These are phyloP conservation scores for Candida insectalens DNA, from an alignment of 805 yeast genomes.

Conservation along the genomic window DNA sequence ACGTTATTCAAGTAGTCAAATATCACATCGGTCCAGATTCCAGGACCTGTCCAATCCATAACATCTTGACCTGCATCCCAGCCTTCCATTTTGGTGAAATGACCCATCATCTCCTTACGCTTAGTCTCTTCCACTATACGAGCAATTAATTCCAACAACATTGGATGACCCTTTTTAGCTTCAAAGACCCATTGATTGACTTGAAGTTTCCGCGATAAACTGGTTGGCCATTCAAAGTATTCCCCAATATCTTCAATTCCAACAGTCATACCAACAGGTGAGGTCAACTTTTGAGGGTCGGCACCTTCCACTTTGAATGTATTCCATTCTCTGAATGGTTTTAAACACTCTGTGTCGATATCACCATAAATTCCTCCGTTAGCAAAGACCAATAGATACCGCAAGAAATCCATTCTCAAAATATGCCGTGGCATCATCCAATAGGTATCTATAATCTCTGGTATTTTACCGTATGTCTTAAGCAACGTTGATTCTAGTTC, in stretches of 20 bases:
- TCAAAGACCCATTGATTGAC: conserved; percentile 56
- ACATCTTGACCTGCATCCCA: conserved; percentile 37
- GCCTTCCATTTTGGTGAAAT: conserved; percentile 26
- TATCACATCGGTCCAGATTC: conserved; percentile 67
- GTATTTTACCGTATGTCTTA: conserved; percentile 31
- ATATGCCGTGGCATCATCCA: conserved; percentile 45
- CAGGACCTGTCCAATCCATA: conserved; percentile 74
- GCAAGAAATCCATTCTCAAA: conserved; percentile 43
- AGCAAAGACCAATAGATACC: conserved; percentile 43
- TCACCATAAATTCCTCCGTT: conserved; percentile 56
- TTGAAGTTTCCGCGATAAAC: conserved; percentile 44
- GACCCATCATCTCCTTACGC: conserved; percentile 26
- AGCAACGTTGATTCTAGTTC: conserved; percentile 20
- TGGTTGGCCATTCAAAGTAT: conserved; percentile 42
- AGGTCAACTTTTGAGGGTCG: no score
- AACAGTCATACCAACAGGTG: conserved; percentile 47
- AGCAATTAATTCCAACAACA: conserved; percentile 43
- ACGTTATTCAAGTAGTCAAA: conserved; percentile 60
- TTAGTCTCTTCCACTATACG: conserved; percentile 42
- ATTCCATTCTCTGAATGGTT: conserved; percentile 49
- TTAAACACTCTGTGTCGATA: conserved; percentile 47
- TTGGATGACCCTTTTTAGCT: conserved; percentile 53
- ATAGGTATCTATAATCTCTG: conserved; percentile 46
- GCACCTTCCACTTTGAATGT: no score
- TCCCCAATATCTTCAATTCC: conserved; percentile 47